Evolutionary conservation across 129 eudicot species (phyloP).

Genomic region (Pulicaria dysenterica): DNA sequence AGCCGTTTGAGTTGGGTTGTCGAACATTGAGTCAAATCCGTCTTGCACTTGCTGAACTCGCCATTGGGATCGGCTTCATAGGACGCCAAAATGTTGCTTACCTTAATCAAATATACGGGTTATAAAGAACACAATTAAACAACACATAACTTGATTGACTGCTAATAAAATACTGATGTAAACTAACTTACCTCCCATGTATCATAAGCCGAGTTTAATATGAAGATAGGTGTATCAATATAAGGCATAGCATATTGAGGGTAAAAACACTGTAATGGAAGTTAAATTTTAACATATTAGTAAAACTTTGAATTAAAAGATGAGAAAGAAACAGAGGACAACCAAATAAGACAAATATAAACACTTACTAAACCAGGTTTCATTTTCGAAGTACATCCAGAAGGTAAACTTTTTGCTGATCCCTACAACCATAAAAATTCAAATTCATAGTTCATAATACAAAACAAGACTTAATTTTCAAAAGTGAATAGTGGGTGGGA

Average conservation of each 20-base stretch:
- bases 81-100: slow-evolving; percentile 36
- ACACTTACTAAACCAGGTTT: slow-evolving; percentile 41
- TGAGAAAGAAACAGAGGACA: background rate
- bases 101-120: background rate
- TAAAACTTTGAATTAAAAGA: background rate
- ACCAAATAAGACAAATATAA: background rate
- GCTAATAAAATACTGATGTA: slow-evolving; percentile 3
- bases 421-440: slow-evolving; percentile 37
- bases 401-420: slow-evolving; percentile 40
- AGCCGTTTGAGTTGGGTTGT: slow-evolving; percentile 30
- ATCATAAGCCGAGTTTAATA: slow-evolving; percentile 47
- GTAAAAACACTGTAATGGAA: slow-evolving; percentile 36
- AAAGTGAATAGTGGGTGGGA: background rate
- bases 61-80: slow-evolving; percentile 43
- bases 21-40: slow-evolving; percentile 28
- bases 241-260: slow-evolving; percentile 36
- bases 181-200: slow-evolving; percentile 44
- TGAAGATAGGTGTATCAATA: slow-evolving; percentile 37
- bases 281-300: background rate
- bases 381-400: slow-evolving; percentile 44
- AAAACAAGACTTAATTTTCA: background rate
- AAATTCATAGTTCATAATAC: background rate
- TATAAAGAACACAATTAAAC: background rate
- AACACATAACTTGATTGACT: background rate
- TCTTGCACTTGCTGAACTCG: slow-evolving; percentile 31